A percentile compares a stretch with the other conserved stretches of the same genome.
Conservation (phyloP, 2,329 filamentous ascomycete genomes). For the Phialemonium atrogriseum region DNA sequence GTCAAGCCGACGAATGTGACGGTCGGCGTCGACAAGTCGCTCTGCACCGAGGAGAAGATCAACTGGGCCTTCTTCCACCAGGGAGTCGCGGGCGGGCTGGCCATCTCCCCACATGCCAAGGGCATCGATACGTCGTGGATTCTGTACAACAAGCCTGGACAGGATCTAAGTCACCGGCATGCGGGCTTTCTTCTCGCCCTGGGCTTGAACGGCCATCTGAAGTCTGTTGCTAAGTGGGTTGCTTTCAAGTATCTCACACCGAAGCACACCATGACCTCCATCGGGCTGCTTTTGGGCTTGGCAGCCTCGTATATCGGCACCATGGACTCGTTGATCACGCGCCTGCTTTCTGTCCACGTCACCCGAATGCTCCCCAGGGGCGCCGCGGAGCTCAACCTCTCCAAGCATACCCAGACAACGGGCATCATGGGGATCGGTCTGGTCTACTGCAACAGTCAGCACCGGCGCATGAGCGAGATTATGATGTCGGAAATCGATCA, state of each 20-base stretch:
- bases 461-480: constrained; percentile 96
- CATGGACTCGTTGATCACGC: constrained; percentile 93
- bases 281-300: constrained; percentile 84
- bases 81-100: constrained; percentile 84
- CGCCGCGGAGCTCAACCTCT: constrained; percentile 88
- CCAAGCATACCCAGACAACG: constrained; percentile 86
- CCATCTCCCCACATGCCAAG: constrained; percentile 81
- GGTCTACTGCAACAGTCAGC: constrained; percentile 89
- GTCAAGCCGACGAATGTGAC: constrained; percentile 90
- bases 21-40: constrained; percentile 80
- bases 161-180: constrained; percentile 89
- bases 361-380: constrained; percentile 88
- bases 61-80: constrained; percentile 99
- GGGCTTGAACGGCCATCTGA: constrained; percentile 91
- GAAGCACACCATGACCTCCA: constrained; percentile 98
- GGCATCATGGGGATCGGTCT: constrained; percentile 96
- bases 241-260: constrained; percentile 99
- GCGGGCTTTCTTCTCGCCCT: constrained; percentile 87
- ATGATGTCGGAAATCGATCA: constrained; percentile 97
- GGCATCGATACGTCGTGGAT: constrained; percentile 99
- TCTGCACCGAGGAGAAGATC: constrained; percentile 92
- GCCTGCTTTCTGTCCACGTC: constrained; percentile 89
- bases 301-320: constrained; percentile 92
- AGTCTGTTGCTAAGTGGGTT: constrained; percentile 91
- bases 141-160: constrained; percentile 84